Evolutionary conservation across 768 basidiomycete species (phyloP), one percentile per base, ranked within the genome.

Genomic region (Mycena indigotica): DNA sequence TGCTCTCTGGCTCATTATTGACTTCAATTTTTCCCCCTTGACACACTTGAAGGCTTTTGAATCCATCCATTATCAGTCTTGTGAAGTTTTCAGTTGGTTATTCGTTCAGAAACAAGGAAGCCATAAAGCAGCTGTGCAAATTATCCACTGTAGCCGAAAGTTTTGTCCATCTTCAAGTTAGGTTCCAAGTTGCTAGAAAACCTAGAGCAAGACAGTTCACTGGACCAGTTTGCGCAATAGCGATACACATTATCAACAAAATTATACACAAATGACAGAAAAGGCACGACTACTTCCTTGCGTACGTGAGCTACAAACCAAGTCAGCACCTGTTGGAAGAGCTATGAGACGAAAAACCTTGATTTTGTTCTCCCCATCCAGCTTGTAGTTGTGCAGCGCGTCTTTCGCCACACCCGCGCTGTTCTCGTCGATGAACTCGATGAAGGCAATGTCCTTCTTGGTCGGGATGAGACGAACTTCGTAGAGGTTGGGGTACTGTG

Each of bases 401-500:
- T 98, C 95, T 70, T 96, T 95, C 39, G 97, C 97, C 50, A 89
- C 85, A 21, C 87, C 89, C 16, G 96, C 91, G 61, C 91, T 91
- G 38, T 80, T 84, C 72, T 98, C 97, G 86, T 98, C 97, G 71
- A 88, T 67, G 65, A 89, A 99, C 71, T 99, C 97, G 75, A 99
- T 95, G 81, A 99, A 99, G 0, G 96, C 97, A 62, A 98, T 98
- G 71, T 96, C 95, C 69, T 88, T 88, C 74, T 97, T 95, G 45
- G 94, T 95, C 39, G 96, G 94, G 70, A 99, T 96, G 67, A 95
- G 93, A 80, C 97, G 95, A 10, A 99, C 95, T 81, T 98, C 95
- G 86, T 96, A 73, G 55, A 99, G 73, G 69, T 95, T 96, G 56
- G 95, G 92, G 75, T 97, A 97, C 93, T 93, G 91, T 58, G 91